Conservation (phyloP, 148 eudicot genomes). For the Vaccinium corymbosum region DNA sequence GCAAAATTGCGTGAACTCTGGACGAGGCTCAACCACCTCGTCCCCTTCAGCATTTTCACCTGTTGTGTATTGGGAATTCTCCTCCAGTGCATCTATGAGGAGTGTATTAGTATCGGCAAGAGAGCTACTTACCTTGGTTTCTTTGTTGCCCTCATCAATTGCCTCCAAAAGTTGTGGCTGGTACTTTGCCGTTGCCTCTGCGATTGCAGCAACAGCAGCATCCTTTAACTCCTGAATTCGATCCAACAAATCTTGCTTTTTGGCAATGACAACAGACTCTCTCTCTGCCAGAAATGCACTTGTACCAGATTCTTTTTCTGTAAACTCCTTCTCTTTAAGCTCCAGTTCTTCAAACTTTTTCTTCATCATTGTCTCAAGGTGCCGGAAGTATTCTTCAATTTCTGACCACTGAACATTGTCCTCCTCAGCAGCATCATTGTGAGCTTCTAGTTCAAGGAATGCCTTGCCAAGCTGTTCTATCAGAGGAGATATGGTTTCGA, state of each 20-base stretch:
- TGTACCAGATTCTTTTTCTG: conserved; percentile 37
- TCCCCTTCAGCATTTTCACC: conserved; percentile 41
- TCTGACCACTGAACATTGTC: conserved; percentile 33
- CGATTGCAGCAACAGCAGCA: conserved; percentile 56
- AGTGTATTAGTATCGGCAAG: conserved; percentile 40
- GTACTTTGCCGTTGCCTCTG: conserved; percentile 33
- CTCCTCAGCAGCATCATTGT: conserved; percentile 26
- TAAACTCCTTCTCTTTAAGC: conserved; percentile 40
- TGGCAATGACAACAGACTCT: conserved; percentile 45
- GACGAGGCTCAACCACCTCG: conserved; percentile 47
- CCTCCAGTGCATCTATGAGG: conserved; percentile 27
- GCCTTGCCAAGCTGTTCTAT: conserved; percentile 47
- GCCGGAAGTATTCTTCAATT: conserved; percentile 41
- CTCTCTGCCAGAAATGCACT: conserved; percentile 33
- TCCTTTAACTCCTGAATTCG: conserved; percentile 60
- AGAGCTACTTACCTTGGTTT: conserved; percentile 52
- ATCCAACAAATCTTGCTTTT: conserved; percentile 56
- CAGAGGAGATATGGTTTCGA: conserved; percentile 29
- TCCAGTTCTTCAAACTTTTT: conserved; percentile 43
- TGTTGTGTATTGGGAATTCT: conserved; percentile 30
- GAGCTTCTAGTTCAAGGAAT: conserved; percentile 46
- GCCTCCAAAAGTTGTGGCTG: conserved; percentile 28
- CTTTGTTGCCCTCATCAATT: conserved; percentile 22
- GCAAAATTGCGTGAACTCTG: conserved; percentile 51
- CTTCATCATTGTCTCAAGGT: conserved; percentile 35